Evolutionary conservation across 2,329 filamentous ascomycete genomes (phyloP), one percentile per base, ranked within the genome.

Genomic region (Lachnellula occidentalis): DNA sequence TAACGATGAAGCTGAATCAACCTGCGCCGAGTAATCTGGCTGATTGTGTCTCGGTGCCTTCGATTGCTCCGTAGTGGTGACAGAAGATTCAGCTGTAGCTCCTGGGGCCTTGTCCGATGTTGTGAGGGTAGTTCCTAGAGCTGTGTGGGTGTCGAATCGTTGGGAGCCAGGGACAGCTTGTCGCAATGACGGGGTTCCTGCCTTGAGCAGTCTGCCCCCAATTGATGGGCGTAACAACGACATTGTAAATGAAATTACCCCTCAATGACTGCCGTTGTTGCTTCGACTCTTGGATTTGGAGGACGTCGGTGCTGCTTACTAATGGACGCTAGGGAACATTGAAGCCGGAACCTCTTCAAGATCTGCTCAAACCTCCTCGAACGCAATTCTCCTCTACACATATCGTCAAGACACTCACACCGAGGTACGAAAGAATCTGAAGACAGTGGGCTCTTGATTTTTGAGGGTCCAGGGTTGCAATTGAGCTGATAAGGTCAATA

Each of bases 1-100:
- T 70, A 81, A 96, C 92, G 92, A 96, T 61, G 90, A 95, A 60
- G 88, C 88, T 74, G 91, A 92, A 74, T 97, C 92, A 65, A 88
- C 80, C 49, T 85, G 85, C 43, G 86, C 87, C 62, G 81, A 80
- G 71, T 95, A 96, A 70, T 96, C 87, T 58, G 90, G 90, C 65
- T 88, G 79, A 71, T 94, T 69, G 45, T 64, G 59, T 51, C 54
- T 61, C 7, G 48, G 51, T n/a, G 39, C 14, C 37, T 54, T 51
- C 37, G 27, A 31, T 43, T 37, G 47, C 12, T 54, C 47, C 14
- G 22, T 17, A n/a, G 24, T 31, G 36, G 34, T 48, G 41, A 48
- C 34, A 15, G 42, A 46, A 36, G 41, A 45, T 15, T 61, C 78
- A 71, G 49, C 31, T 21, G 43, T 21, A 15, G 67, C 76, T 73